A percentile compares a stretch with the other conserved stretches of the same genome.
Evolutionary conservation across 371 early-diverging fungal genomes (phyloP).

Genomic region (Rhizopus sp.): DNA sequence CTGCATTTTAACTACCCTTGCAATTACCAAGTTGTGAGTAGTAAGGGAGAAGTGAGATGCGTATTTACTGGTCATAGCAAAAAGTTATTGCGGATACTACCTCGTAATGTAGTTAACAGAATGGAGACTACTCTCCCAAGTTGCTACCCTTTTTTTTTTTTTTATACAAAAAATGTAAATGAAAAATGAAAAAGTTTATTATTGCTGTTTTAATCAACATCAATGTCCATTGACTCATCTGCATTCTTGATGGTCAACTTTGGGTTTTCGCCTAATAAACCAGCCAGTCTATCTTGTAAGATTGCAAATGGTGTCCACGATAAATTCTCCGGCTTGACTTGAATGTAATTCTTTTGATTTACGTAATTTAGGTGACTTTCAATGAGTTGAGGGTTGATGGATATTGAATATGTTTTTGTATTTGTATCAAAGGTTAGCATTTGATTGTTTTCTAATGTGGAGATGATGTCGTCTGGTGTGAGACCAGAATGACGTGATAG

Average conservation of each 20-base stretch:
- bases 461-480: conserved; percentile 74
- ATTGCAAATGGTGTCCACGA: conserved; percentile 71
- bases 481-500: conserved; percentile 66
- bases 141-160: conserved; percentile 25
- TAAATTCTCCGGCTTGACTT: conserved; percentile 54
- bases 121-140: conserved; percentile 40
- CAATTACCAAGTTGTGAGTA: conserved; percentile 16
- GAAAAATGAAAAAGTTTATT: conserved; percentile 5
- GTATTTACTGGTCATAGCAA: conserved; percentile 30
- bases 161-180: conserved; percentile 17
- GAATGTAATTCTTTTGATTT: conserved; percentile 45
- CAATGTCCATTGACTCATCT: conserved; percentile 2
- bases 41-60: conserved; percentile 5
- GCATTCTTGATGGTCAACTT: conserved; percentile 21
- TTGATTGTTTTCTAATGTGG: conserved; percentile 63
- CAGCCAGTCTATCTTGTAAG: conserved; percentile 41
- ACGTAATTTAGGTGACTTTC: conserved; percentile 43
- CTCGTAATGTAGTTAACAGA: conserved; percentile 27
- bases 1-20: conserved; percentile 13
- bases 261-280: conserved; percentile 20
- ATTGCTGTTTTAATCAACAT: neutral
- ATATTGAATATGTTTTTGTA: conserved; percentile 24
- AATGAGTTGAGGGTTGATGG: conserved; percentile 39
- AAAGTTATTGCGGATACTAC: conserved; percentile 34
- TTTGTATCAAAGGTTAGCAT: conserved; percentile 39